Base-by-base conservation (phyloP, 306 rosid species). In the Ormosia emarginata region DNA sequence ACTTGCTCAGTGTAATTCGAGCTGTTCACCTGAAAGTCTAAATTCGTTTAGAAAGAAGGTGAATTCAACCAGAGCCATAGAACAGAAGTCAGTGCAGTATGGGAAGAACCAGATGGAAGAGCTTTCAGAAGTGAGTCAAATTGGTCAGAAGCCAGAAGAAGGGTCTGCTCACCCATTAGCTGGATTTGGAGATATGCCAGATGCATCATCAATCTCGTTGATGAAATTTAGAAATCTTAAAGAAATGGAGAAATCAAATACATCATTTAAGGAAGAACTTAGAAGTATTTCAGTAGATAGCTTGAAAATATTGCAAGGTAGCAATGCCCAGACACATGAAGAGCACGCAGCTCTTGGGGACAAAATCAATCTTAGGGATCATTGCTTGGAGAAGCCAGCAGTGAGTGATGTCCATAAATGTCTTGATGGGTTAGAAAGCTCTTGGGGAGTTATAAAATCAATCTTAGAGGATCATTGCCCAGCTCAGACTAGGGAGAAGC, bases 231-330 rank as follows among this genome's bases (percentile, higher is more conserved):
- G 71, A 58, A 78, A 52, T 79, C 75, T 74, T 82, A 76, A 73
- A 70, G 14, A 72, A 55, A 61, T 67, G 56, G 89, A 70, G 82
- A 84, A 50, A 43, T 83, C 40, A 36, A 64, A 52, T 66, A 66
- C 50, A 82, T 81, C 74, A 14, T n/a, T 72, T 36, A 75, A 75
- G 44, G 85, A 81, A 44, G 90, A 83, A 77, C 79, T 12, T 56
- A 52, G 24, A 80, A 82, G 75, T 66, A 58, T 85, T 77, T 78
- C 81, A 8, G 71, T 41, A 53, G 86, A 72, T 79, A 77, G 78
- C 84, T 81, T 84, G 32, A 92, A 83, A 62, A 78, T 75, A 67
- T 71, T 83, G 71, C 81, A 58, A 18, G 82, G 83, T 81, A 59
- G 83, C 7, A 79, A 74, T 50, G 83, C 55, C 68, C 77, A 47